Evolutionary conservation across 2,329 filamentous ascomycete species (phyloP).

Genomic region (Penicillium sp.): DNA sequence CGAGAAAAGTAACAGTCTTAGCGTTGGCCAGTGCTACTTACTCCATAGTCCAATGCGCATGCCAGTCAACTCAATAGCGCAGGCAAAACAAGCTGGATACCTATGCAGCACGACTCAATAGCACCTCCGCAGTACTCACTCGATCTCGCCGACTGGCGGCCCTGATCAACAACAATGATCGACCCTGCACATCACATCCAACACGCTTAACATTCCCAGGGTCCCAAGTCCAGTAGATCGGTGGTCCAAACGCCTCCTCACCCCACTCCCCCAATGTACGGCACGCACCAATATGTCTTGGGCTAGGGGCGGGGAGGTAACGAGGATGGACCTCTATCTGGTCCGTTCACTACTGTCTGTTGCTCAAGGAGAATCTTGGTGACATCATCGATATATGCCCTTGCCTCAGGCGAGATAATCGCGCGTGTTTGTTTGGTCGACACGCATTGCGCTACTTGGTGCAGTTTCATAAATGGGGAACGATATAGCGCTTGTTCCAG

Average conservation of each 20-base stretch:
- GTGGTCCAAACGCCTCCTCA: slow-evolving; percentile 2
- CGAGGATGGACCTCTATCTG: slow-evolving; percentile 3
- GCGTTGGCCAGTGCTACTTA: slow-evolving; percentile 6
- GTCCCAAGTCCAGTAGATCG: slow-evolving; percentile 5
- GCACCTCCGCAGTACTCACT: background rate
- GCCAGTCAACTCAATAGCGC: slow-evolving; percentile 26
- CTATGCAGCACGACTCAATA: slow-evolving; percentile 26
- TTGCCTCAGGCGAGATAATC: slow-evolving; percentile 22
- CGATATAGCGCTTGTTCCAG: background rate
- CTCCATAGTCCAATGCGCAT: slow-evolving; percentile 20
- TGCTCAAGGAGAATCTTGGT: slow-evolving; percentile 17
- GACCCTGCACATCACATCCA: slow-evolving; percentile 20
- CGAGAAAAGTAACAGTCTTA: slow-evolving; percentile 13
- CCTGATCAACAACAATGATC: slow-evolving; percentile 14
- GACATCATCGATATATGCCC: slow-evolving; percentile 27
- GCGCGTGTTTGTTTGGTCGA: slow-evolving; percentile 20
- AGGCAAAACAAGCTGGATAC: slow-evolving; percentile 3
- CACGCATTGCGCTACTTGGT: slow-evolving; percentile 19
- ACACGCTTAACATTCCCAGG: slow-evolving; percentile 22
- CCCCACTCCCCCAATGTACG: slow-evolving; percentile 7
- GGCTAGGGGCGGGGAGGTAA: background rate
- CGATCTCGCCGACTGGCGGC: slow-evolving; percentile 3
- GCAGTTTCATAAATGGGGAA: slow-evolving; percentile 15
- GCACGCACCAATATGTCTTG: slow-evolving; percentile 15
- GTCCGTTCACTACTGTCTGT: background rate